Percentiles rank a stretch among this genome's conserved stretches.
Evolutionary conservation across 306 rosid genomes (phyloP).

Genomic region (Fragaria iinumae): DNA sequence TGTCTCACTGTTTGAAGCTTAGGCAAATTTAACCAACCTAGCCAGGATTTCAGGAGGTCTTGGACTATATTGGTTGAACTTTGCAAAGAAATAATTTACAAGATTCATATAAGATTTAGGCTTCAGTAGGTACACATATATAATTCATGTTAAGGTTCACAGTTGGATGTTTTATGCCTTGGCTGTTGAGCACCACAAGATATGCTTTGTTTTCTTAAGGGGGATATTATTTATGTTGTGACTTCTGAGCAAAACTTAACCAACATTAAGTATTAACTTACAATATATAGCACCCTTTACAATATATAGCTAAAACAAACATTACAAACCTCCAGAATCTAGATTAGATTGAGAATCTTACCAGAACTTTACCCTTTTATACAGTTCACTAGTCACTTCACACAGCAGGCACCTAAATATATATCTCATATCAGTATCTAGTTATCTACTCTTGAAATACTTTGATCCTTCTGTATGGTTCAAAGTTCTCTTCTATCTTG

Average conservation of each 20-base stretch:
- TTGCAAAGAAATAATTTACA: not conserved
- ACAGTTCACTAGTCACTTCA: not conserved
- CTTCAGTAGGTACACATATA: not conserved
- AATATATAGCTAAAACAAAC: not conserved
- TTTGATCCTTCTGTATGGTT: not conserved
- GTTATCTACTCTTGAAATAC: not conserved
- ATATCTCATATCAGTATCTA: not conserved
- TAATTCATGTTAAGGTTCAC: not conserved
- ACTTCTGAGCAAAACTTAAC: not conserved
- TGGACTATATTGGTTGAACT: not conserved
- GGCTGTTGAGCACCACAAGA: slow-evolving; percentile 4
- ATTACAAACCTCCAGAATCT: not conserved
- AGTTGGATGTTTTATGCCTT: not conserved
- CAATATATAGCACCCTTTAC: not conserved
- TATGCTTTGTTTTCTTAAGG: not conserved
- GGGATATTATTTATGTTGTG: not conserved
- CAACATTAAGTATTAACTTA: not conserved
- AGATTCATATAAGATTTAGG: slow-evolving; percentile 1
- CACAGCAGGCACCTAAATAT: not conserved
- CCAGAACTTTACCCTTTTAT: not conserved
- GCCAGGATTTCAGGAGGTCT: slow-evolving; percentile 7
- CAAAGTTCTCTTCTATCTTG: not conserved
- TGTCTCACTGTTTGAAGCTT: slow-evolving; percentile 22
- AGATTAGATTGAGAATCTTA: not conserved
- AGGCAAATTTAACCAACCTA: not conserved